Conservation (phyloP, 306 rosid species). For the Quercus engelmannii region DNA sequence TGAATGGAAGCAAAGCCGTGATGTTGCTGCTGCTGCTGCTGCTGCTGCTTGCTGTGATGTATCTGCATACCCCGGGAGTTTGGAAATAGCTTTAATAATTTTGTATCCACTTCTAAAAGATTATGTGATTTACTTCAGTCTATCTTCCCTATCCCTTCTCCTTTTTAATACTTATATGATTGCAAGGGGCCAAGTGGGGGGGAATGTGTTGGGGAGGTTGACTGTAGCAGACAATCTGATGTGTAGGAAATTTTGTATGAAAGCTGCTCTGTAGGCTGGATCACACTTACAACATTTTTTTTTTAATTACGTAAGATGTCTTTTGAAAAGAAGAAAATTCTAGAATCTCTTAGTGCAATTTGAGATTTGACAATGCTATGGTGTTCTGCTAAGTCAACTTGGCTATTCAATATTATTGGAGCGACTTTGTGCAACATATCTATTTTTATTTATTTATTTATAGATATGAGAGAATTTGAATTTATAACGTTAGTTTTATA, state of each 20-base stretch:
- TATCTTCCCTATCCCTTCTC: not conserved
- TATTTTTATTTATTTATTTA: too few relatives aligned
- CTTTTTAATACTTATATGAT: not conserved
- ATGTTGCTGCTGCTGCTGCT: not conserved
- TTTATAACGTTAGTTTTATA: too few relatives aligned
- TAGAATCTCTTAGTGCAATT: too few relatives aligned
- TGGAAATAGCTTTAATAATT: not conserved
- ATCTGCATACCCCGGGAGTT: not conserved
- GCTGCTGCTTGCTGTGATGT: slow-evolving; percentile 1
- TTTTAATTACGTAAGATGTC: too few relatives aligned
- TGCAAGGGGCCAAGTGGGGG: not conserved
- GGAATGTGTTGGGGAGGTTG: too few relatives aligned
- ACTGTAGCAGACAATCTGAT: not conserved
- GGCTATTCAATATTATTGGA: too few relatives aligned
- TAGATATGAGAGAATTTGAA: too few relatives aligned
- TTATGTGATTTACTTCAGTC: not conserved
- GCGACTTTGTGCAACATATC: too few relatives aligned
- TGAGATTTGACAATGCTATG: too few relatives aligned
- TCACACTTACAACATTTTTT: not conserved
- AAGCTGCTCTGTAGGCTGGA: not conserved
- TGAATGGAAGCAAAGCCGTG: slow-evolving; percentile 1
- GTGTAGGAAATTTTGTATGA: not conserved
- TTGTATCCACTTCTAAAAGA: not conserved
- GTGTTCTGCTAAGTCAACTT: too few relatives aligned
- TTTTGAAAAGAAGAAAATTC: too few relatives aligned